Conservation (phyloP, 108 stramenopile genomes). For the Cyclotella cryptica region DNA sequence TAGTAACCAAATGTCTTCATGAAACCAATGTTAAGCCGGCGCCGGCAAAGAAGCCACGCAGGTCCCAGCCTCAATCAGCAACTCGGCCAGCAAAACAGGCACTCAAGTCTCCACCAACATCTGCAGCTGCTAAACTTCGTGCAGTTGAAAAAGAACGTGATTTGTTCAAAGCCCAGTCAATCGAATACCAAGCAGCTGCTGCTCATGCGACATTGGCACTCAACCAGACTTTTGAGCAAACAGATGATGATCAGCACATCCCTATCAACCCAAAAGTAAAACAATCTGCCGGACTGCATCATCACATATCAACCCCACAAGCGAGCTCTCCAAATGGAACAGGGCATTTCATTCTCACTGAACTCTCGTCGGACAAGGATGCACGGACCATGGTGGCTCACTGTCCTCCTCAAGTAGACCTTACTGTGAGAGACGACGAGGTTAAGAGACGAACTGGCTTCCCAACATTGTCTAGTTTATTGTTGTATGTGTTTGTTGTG, state of each 20-base stretch:
- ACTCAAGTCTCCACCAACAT: background rate
- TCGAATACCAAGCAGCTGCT: background rate
- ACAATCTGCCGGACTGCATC: background rate
- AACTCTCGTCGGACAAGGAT: background rate
- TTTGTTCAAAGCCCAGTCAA: background rate
- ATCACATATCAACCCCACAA: background rate
- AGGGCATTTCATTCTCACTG: background rate
- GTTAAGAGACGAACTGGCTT: conserved; percentile 32
- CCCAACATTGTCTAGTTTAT: background rate
- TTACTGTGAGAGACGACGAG: background rate
- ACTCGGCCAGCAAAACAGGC: no score
- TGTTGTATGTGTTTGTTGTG: conserved; percentile 22
- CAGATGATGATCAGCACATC: background rate
- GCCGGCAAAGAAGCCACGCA: background rate
- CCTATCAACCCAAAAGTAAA: conserved; percentile 6
- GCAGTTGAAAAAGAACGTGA: background rate
- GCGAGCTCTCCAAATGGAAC: no score
- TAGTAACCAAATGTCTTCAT: background rate
- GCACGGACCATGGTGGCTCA: background rate
- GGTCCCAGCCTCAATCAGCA: background rate
- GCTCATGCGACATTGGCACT: background rate
- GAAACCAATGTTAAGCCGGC: no score
- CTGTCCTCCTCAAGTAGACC: background rate
- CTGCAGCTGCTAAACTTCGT: background rate
- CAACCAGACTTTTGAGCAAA: conserved; percentile 25